A percentile compares a stretch with the other conserved stretches of the same genome.
phyloP scores from a whole-genome alignment of 345 rosid genomes.

The Aquilaria malaccensis region DNA sequence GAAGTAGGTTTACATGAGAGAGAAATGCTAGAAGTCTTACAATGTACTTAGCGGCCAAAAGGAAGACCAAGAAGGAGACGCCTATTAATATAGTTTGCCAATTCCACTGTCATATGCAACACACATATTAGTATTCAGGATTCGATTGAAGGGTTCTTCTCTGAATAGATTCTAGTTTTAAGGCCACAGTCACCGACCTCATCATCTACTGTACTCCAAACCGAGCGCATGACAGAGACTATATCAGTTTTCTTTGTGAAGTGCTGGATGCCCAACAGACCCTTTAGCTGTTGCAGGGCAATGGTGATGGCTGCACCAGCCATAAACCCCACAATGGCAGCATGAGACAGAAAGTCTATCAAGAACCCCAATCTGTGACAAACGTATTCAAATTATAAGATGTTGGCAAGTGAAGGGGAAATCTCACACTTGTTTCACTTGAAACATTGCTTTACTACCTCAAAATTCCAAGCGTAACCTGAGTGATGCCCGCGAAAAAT shows the following conservation, averaged over 20 bases:
- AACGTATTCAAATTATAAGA: not conserved
- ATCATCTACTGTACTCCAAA: constrained; percentile 21
- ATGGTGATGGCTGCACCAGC: constrained; percentile 91
- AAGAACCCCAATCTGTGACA: constrained; percentile 71
- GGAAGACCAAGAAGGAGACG: constrained; percentile 62
- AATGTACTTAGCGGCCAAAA: constrained; percentile 57
- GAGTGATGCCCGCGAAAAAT: constrained; percentile 87
- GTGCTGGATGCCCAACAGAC: constrained; percentile 61
- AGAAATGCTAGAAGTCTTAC: constrained; percentile 32
- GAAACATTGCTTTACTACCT: constrained; percentile 29
- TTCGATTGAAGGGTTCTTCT: no score
- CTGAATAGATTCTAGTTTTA: no score
- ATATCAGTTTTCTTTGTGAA: constrained; percentile 70
- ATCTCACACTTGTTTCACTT: no score
- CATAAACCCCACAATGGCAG: constrained; percentile 94
- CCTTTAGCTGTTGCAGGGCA: constrained; percentile 88
- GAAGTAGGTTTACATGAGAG: not conserved
- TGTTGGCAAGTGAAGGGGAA: no score
- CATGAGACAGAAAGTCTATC: constrained; percentile 91
- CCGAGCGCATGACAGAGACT: constrained; percentile 25
- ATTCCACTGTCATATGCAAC: constrained; percentile 62
- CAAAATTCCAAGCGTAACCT: constrained; percentile 57
- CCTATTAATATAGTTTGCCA: constrained; percentile 85
- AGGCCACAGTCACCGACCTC: constrained; percentile 16
- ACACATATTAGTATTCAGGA: no score